Evolutionary conservation across 176 grass and related monocot species (phyloP), one percentile per base, ranked within the genome.

Genomic region (Carex kokanica): DNA sequence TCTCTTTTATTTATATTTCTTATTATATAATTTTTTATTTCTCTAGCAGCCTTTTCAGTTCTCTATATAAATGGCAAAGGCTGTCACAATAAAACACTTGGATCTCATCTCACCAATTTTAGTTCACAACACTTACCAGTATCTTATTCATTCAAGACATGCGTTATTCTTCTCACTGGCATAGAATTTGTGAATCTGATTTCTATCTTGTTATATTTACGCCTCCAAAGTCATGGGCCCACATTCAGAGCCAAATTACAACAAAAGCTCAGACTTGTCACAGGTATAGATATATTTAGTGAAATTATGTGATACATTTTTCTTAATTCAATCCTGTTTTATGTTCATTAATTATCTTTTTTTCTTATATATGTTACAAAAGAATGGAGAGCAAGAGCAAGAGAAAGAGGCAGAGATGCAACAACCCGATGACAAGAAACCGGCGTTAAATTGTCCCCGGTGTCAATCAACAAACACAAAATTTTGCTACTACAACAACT

Each of bases 401-500:
- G 61, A 82, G 24, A 45, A 62, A 53, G 61, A 82, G 62, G 23
- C 60, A 54, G 60, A 82, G 2, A 47, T 34, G 75, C 43, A 75
- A 27, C 68, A 71, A 55, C 27, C 8, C 4, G 57, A 75, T 12
- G 57, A 75, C 32, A 61, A 24, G 62, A 25, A 67, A 45, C 31
- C 78, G 83, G 71, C 86, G 74, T 75, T 97, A 47, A 85, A 59
- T 53, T 98, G 95, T 86, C 92, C 95, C 51, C 88, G 95, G 40
- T 98, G 95, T 78, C 79, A 83, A 3, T 95, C 92, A 21, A 83
- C 81, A 59, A 91, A 94, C 89, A 94, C 95, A 82, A 98, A 98
- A 86, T 98, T 98, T 90, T 98, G 95, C 90, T 98, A 98, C 90
- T 98, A 98, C 89, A 98, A 98, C 90, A 97, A 97, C 85, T 94